These are phyloP conservation scores for Drosera spatulata DNA, from an alignment of 179 eudicot genomes.

Conservation along the genomic window DNA sequence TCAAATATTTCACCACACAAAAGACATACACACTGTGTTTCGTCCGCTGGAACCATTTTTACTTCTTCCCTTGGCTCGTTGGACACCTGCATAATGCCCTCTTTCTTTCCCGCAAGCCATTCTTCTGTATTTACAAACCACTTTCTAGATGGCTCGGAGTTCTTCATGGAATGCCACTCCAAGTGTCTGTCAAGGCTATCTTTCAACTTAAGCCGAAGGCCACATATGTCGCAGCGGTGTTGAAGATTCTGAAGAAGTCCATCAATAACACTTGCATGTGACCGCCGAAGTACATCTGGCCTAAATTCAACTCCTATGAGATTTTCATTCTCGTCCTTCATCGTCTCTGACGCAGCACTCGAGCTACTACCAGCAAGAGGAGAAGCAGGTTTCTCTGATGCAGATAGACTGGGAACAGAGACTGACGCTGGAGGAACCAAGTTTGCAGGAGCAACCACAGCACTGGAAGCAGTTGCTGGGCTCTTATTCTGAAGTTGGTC, in stretches of 20 bases:
- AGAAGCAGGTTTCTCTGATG: constrained; percentile 20
- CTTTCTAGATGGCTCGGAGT: constrained; percentile 42
- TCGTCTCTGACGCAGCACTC: constrained; percentile 17
- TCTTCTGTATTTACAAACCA: constrained; percentile 55
- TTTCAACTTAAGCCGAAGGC: constrained; percentile 53
- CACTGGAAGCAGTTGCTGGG: constrained; percentile 13
- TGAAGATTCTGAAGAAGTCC: constrained; percentile 55
- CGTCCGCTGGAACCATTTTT: constrained; percentile 84
- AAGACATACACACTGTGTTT: constrained; percentile 73
- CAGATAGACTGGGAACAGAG: constrained; percentile 14
- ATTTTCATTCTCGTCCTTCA: constrained; percentile 23
- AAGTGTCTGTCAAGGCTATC: constrained; percentile 64
- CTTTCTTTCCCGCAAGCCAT: constrained; percentile 48
- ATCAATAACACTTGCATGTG: constrained; percentile 55
- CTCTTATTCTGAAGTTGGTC: constrained; percentile 16
- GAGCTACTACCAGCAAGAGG: constrained; percentile 17
- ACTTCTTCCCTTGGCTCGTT: constrained; percentile 19
- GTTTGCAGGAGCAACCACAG: constrained; percentile 7
- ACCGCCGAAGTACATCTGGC: constrained; percentile 57
- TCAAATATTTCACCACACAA: constrained; percentile 92
- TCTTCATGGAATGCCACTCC: constrained; percentile 69
- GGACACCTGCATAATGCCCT: constrained; percentile 9
- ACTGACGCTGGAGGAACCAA: constrained; percentile 14
- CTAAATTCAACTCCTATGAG: constrained; percentile 71
- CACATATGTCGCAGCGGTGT: constrained; percentile 55